Base-by-base conservation (phyloP, 306 rosid genomes). In the Ziziphus jujuba region DNA sequence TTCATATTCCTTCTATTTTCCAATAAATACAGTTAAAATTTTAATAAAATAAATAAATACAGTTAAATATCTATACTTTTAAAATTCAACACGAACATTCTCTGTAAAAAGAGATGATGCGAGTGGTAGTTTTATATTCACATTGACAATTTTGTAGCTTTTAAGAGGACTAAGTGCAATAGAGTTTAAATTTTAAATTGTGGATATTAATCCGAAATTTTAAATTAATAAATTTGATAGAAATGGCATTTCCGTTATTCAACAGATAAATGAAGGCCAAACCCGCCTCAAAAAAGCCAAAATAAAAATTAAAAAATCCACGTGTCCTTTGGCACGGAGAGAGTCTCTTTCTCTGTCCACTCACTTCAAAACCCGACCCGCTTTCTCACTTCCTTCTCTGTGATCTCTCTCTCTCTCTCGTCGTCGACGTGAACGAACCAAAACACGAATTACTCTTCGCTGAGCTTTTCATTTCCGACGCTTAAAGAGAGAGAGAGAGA, bases 271-370 rank as follows among this genome's bases (percentile, higher is more conserved):
- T 13, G 22, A 28, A 68, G 72, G 54, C 36, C 44, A 64, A 56
- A 21, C 2, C 16, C 58, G 59, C 25, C 56, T 20, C 56, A 31
- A 22, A 31, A 22, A 17, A 19, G 17, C 6, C 4, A 11, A 49
- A 57, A 1, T 4, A 31, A 61, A 40, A 38, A 3, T 17, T 9
- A 21, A 61, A 40, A 38, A 3, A 14, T 9, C 66, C 81, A 75
- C 81, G 81, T 78, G 78, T 67, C 80, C 63, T 35, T 71, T 49
- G 57, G 24, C 73, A 7, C 59, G 11, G 19, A 51, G 62, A 2
- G 6, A 15, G 14, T 33, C 31, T 23, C 16, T 59, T 53, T 74
- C 65, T 17, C 17, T 23, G 65, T 72, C 56, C 66, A 40, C 35
- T 48, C 10, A 43, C 67, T 80, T 34, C 31, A 33, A 14, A 61